Percentiles rank a stretch among this genome's conserved stretches.
phyloP scores from a whole-genome alignment of 108 stramenopile genomes.

The Conticribra guillardii region DNA sequence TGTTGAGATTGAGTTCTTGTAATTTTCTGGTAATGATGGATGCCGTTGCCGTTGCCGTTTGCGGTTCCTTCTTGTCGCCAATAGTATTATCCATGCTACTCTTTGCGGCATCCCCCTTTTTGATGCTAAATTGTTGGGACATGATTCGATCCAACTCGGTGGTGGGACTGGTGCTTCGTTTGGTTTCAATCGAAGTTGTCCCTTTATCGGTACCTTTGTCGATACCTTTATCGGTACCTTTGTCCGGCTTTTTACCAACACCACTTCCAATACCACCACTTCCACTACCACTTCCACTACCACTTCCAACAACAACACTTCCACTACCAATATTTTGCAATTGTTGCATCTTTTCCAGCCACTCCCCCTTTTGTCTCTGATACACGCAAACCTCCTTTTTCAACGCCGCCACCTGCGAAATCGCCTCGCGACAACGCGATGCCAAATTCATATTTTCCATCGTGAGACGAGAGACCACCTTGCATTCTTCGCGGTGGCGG shows the following conservation, averaged over 20 bases:
- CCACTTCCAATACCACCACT: not conserved
- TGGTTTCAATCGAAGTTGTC: too few relatives aligned
- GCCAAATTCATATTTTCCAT: conserved; percentile 90
- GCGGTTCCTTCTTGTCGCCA: not conserved
- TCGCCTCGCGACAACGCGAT: conserved; percentile 76
- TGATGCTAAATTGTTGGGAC: conserved; percentile 44
- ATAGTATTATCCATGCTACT: not conserved
- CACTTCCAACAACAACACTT: not conserved
- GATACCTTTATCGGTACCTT: too few relatives aligned
- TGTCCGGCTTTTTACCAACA: too few relatives aligned
- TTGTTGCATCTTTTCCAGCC: conserved; percentile 36
- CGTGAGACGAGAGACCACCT: conserved; percentile 71
- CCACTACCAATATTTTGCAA: conserved; percentile 18
- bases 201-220: too few relatives aligned
- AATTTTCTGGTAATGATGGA: not conserved
- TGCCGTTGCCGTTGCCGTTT: not conserved
- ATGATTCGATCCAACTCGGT: conserved; percentile 49
- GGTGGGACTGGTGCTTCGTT: conserved; percentile 10
- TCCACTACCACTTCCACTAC: not conserved
- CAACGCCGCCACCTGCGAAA: conserved; percentile 67
- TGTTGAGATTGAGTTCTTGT: not conserved
- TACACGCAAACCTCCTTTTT: conserved; percentile 68
- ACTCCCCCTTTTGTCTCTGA: conserved; percentile 53
- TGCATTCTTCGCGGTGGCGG: conserved; percentile 80
- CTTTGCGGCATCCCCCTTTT: not conserved